Evolutionary conservation across 805 yeast genomes (phyloP).

Genomic region (Zygosaccharomyces gambellarensis): DNA sequence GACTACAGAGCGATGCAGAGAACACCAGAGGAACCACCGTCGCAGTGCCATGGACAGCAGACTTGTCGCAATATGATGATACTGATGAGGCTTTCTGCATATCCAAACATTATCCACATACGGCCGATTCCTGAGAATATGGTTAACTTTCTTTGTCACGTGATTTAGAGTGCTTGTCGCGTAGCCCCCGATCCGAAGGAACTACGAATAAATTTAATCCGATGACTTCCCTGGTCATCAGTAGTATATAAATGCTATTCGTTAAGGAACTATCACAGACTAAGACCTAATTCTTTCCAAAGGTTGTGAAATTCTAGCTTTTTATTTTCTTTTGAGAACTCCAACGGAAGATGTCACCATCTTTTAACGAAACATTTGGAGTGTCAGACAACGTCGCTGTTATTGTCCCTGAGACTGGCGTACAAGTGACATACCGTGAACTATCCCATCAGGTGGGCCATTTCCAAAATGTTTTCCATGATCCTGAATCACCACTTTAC

Average conservation of each 20-base stretch:
- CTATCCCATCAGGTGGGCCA: conserved; percentile 44
- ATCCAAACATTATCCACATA: conserved; percentile 11
- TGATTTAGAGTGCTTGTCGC: background rate
- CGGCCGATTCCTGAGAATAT: background rate
- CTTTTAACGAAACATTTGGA: conserved; percentile 37
- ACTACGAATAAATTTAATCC: background rate
- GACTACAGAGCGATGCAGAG: background rate
- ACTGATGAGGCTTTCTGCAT: conserved; percentile 23
- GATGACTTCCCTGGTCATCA: background rate
- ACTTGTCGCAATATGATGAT: conserved; percentile 12
- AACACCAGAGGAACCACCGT: background rate
- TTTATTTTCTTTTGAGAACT: background rate
- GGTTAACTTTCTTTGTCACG: background rate
- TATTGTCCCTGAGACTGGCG: conserved; percentile 43
- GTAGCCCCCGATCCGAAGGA: conserved; percentile 1
- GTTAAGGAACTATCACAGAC: background rate
- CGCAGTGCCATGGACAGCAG: conserved; percentile 23
- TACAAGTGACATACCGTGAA: conserved; percentile 41
- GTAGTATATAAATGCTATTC: background rate
- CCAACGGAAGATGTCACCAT: conserved; percentile 26
- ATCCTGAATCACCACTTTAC: conserved; percentile 40
- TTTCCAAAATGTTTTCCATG: conserved; percentile 44
- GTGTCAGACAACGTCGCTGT: conserved; percentile 41
- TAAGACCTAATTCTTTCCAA: background rate
- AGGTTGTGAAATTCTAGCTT: background rate